These are phyloP conservation scores for Neofusicoccum laricinum DNA, from an alignment of 2,329 filamentous ascomycete species.

Conservation along the genomic window DNA sequence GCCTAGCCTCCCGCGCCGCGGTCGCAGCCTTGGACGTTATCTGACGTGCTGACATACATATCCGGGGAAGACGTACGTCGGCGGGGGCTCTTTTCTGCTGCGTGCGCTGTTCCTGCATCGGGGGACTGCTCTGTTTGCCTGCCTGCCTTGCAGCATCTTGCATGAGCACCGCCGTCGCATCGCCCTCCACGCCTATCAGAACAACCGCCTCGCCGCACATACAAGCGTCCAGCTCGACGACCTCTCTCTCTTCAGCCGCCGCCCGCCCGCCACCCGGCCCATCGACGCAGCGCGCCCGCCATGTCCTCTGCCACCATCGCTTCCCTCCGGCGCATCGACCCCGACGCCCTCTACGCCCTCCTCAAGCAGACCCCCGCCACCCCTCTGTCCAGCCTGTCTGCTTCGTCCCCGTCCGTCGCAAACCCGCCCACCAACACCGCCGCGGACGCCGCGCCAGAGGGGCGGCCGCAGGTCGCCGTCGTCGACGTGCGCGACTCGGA, in stretches of 20 bases:
- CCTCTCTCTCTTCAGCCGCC: background rate
- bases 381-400: conserved; percentile 5
- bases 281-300: background rate
- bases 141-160: conserved; percentile 5
- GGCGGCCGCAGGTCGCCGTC: conserved; percentile 71
- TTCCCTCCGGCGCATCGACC: conserved; percentile 64
- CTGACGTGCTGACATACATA: background rate
- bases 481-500: conserved; percentile 91
- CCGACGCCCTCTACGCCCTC: conserved; percentile 64
- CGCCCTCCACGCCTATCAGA: conserved; percentile 19
- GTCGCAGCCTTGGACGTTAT: background rate
- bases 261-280: background rate
- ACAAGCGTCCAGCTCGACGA: background rate
- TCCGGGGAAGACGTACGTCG: too few relatives aligned
- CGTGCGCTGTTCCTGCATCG: background rate
- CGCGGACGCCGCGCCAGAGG: conserved; percentile 3
- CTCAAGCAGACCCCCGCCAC: conserved; percentile 37
- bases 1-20: background rate
- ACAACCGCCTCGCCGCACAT: background rate
- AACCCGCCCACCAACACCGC: background rate
- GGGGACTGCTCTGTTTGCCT: background rate
- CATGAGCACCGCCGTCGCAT: conserved; percentile 21
- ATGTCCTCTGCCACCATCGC: conserved; percentile 60
- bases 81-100: too few relatives aligned
- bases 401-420: conserved; percentile 20